Percentiles rank a stretch among this genome's conserved stretches.
phyloP scores from a whole-genome alignment of 73 alveolate genomes.

The Chromera velia region DNA sequence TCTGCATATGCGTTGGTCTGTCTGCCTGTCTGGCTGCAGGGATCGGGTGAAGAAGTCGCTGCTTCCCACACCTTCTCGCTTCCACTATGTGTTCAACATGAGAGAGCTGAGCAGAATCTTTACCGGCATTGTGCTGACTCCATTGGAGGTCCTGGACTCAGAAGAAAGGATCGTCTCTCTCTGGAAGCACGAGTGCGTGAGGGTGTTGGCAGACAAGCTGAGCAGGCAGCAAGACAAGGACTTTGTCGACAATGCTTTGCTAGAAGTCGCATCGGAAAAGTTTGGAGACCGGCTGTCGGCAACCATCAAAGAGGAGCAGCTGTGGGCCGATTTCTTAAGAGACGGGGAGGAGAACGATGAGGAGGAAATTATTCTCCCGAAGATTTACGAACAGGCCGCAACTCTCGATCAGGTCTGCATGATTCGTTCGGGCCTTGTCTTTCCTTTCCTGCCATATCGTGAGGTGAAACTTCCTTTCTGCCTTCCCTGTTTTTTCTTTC shows the following conservation, averaged over 20 bases:
- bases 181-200: conserved; percentile 99
- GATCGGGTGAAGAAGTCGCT: conserved; percentile 87
- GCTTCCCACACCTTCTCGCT: conserved; percentile 98
- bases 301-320: conserved; percentile 55
- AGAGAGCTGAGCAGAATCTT: conserved; percentile 97
- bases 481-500: no score
- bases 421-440: no score
- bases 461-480: no score
- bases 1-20: neutral
- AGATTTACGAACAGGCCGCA: conserved; percentile 96
- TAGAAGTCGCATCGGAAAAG: conserved; percentile 57
- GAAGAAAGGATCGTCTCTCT: conserved; percentile 38
- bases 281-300: conserved; percentile 58
- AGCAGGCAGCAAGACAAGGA: conserved; percentile 88
- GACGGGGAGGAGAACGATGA: no score
- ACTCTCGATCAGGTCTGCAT: no score
- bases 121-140: conserved; percentile 86
- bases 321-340: conserved; percentile 73
- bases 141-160: conserved; percentile 15
- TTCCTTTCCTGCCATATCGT: no score
- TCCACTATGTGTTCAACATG: conserved; percentile 99
- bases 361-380: no score
- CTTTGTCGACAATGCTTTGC: conserved; percentile 73
- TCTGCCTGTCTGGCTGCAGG: conserved; percentile 29
- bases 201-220: conserved; percentile 99